These are phyloP conservation scores for Blastobotrys capitulatus DNA, from an alignment of 1,139 yeast genomes.

Conservation along the genomic window DNA sequence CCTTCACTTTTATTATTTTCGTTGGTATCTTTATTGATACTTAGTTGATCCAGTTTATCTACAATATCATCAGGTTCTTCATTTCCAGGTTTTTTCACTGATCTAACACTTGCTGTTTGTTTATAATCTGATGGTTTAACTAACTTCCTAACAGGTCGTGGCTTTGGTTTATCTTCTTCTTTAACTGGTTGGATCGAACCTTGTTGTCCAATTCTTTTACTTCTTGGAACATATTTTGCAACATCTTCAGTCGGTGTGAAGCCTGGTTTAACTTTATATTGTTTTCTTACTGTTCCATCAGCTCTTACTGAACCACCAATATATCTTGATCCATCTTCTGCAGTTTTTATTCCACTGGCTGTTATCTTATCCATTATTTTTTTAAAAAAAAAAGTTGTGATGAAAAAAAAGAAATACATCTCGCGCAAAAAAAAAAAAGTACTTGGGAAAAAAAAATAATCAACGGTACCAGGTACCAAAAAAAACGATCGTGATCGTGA, in stretches of 20 bases:
- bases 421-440: neutral
- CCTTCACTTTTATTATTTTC: neutral
- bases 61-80: neutral
- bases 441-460: too few species aligned
- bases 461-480: too few species aligned
- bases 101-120: neutral
- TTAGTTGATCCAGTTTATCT: too few species aligned
- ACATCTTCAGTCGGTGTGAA: conserved; percentile 37
- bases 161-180: neutral
- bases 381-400: neutral
- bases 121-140: neutral
- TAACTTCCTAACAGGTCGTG: neutral
- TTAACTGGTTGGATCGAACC: neutral
- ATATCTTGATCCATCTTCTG: conserved; percentile 24
- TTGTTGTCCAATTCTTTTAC: conserved; percentile 10
- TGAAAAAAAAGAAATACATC: neutral
- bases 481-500: too few species aligned
- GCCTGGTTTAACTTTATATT: conserved; percentile 37
- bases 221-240: conserved; percentile 30
- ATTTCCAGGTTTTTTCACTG: neutral
- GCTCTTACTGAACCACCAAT: conserved; percentile 33
- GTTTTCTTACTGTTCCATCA: conserved; percentile 38
- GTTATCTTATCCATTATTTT: neutral
- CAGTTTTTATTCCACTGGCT: conserved; percentile 11
- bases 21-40: too few species aligned